A percentile compares a stretch with the other conserved stretches of the same genome.
These are phyloP conservation scores for Coniochaeta sp. DNA, from an alignment of 2,329 filamentous ascomycete genomes.

Conservation along the genomic window DNA sequence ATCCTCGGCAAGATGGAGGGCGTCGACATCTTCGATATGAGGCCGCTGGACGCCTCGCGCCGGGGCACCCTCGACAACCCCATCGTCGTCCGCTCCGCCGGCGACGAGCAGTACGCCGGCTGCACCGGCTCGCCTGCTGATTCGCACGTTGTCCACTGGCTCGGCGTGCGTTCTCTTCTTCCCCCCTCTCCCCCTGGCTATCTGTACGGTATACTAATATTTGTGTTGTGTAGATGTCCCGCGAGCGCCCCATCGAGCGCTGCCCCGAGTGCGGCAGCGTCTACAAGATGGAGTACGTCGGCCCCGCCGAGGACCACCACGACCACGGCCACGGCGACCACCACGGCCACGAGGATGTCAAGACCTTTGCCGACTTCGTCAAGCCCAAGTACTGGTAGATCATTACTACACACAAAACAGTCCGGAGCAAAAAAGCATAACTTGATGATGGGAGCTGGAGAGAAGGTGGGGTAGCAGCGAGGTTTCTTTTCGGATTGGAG, in stretches of 20 bases:
- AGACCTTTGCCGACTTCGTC: conserved; percentile 95
- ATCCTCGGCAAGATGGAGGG: conserved; percentile 99
- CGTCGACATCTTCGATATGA: conserved; percentile 97
- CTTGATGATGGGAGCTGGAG: conserved; percentile 5
- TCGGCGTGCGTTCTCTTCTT: conserved; percentile 59
- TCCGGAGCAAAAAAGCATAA: conserved; percentile 33
- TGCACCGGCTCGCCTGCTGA: conserved; percentile 93
- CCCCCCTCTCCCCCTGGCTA: not conserved
- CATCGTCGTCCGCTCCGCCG: conserved; percentile 83
- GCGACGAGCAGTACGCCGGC: conserved; percentile 92
- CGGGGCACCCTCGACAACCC: conserved; percentile 72
- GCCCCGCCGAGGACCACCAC: conserved; percentile 61
- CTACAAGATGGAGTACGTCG: conserved; percentile 97
- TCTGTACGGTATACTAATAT: not conserved
- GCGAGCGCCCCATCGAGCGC: conserved; percentile 85
- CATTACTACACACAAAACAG: no score
- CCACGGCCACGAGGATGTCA: conserved; percentile 72
- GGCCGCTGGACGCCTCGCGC: conserved; percentile 84
- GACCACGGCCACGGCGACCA: conserved; percentile 38
- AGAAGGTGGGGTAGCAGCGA: conserved; percentile 3
- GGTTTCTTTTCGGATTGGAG: no score
- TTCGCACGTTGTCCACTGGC: conserved; percentile 86
- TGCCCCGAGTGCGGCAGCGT: conserved; percentile 95
- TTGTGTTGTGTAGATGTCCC: conserved; percentile 57
- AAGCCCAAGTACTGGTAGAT: conserved; percentile 88